Conservation (phyloP, 2,329 filamentous ascomycete genomes). For the Epichloe brachyelytri region DNA sequence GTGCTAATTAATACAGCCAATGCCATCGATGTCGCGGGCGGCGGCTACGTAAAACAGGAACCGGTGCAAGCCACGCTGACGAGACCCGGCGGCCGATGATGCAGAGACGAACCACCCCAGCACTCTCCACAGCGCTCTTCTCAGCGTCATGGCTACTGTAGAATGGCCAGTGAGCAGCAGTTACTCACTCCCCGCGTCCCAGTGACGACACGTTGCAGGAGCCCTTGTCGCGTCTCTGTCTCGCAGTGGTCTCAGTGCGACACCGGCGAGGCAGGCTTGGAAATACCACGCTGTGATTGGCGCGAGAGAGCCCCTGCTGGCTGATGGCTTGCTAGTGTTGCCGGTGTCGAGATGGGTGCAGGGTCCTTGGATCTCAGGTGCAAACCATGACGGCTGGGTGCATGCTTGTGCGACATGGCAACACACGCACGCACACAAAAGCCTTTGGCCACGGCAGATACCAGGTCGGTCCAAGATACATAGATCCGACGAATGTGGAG, state of each 20-base stretch:
- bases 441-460: slow-evolving; percentile 7
- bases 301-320: neutral
- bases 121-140: too few species aligned
- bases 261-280: slow-evolving; percentile 19
- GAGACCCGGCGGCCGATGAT: too few species aligned
- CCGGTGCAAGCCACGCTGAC: too few species aligned
- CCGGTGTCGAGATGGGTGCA: slow-evolving; percentile 1
- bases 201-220: slow-evolving; percentile 6
- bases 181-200: too few species aligned
- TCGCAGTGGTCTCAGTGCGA: slow-evolving; percentile 12
- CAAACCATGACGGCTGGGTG: slow-evolving; percentile 4
- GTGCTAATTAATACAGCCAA: too few species aligned
- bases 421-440: slow-evolving; percentile 4
- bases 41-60: too few species aligned
- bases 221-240: slow-evolving; percentile 4
- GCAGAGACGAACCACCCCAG: too few species aligned
- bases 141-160: too few species aligned
- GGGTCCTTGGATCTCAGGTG: neutral
- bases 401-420: neutral
- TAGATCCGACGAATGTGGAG: slow-evolving; percentile 13
- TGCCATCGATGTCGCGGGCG: too few species aligned
- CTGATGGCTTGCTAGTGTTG: neutral
- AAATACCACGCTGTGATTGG: slow-evolving; percentile 20
- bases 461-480: slow-evolving; percentile 10
- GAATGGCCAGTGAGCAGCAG: too few species aligned